Base-by-base conservation (phyloP, 176 grass and related monocot species). In the Carex kokanica region DNA sequence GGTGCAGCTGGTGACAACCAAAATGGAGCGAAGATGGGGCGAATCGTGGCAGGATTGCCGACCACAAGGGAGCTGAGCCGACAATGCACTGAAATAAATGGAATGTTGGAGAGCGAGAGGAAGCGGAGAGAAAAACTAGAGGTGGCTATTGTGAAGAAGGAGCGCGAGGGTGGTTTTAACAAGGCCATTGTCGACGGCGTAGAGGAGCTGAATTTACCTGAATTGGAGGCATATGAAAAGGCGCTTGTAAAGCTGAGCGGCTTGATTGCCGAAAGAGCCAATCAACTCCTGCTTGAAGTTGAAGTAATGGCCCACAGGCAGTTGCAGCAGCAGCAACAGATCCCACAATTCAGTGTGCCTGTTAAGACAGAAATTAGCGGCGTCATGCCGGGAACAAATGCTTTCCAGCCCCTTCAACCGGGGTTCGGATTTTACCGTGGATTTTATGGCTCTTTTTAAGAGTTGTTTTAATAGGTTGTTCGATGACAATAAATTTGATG, bases 221-320 rank as follows among this genome's bases (percentile, higher is more conserved):
- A 86, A 57, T 32, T 89, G 9, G 78, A 71, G 58, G 83, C 53
- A 21, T 81, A 82, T 47, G 83, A 89, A 74, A 78, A 60, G 59
- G 47, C 55, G 2, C 68, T 89, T 41, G 11, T 78, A 6, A 81
- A 86, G 49, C 60, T 89, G 20, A 83, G 88, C 55, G 32, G 57
- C 0, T 43, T 24, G 20, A 67, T 86, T 24, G 88, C 78, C 17
- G 64, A 43, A 62, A 78, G 60, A 69, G 57, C 78, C 7, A 81
- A 89, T 58, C 84, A 83, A 65, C 69, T 89, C 12, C 59, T 89
- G 3, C 70, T 75, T 8, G 69, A 89, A n/a, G n/a, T n/a, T n/a
- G n/a, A n/a, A 74, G 79, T 41, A 29, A 72, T 86, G 65, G 55
- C 56, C 13, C 86, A 58, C 60, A 77, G 69, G 25, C 83, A 85